Base-by-base conservation (phyloP, 768 basidiomycete genomes). In the Tricholoma terreum region DNA sequence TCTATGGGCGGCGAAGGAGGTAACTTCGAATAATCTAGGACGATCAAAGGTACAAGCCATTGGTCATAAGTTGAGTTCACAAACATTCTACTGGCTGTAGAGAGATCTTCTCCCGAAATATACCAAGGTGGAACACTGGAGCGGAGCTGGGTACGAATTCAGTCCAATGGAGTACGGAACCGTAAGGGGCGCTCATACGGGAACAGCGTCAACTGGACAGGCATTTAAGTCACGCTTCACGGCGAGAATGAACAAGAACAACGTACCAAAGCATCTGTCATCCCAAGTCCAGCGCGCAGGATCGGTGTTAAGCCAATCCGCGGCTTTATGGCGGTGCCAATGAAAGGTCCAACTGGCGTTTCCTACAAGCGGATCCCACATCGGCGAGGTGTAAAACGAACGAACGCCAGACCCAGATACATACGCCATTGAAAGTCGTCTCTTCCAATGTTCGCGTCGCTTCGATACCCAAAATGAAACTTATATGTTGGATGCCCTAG, bases 11-110 rank as follows among this genome's bases (percentile, higher is more conserved):
- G 84, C 8, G 76, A 74, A 35, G 84, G 74, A 11, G 94, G 94
- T 34, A 96, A 79, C 74, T 95, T 95, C 52, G 92, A 94, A 72
- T 94, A 92, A 70, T 96, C 93, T 95, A 55, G 1, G 33, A 45
- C 31, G 9, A 30, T 49, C 30, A 22, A 49, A 27, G 30, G 30
- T 31, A 17, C 17, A 27, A 46, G 8, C 24, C 42, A 46, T 46
- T 11, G 4, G 22, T 27, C 6, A 15, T 46, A 24, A 24, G 21
- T 30, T 3, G 14, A 31, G 24, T 30, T 31, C 46, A 49, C 46
- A 54, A 61, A 90, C 91, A 94, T 82, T 96, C 92, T 11, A 96
- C 92, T 7, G 96, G 94, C 57, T 94, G 92, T 53, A 97, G 76
- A 34, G 84, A 85, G 14, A 89, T 83, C 67, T 91, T 94, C 74